Base-by-base conservation (phyloP, 306 rosid species). In the Cicer yamashitae region DNA sequence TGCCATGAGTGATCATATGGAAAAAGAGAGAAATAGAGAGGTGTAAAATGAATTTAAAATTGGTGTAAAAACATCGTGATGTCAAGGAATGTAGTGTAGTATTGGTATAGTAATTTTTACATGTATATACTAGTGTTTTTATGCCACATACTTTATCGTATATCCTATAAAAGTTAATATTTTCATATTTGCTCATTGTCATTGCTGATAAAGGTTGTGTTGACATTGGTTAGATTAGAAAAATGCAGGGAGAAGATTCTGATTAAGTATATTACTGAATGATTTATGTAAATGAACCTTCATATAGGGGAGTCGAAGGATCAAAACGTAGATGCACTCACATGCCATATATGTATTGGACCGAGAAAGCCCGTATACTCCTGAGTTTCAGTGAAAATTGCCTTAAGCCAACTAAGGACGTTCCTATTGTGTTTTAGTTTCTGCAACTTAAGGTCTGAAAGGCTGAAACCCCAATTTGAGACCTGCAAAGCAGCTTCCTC, bases 341-440 rank as follows among this genome's bases (percentile, higher is more conserved):
- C 98, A 86, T 94, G 98, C 97, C 98, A 94, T 86, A 91, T 84
- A 71, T 94, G 98, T 81, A 94, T 89, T 74, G 98, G 98, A 73
- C 98, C 98, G 66, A 90, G 89, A 87, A 94, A 94, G 70, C 98
- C 98, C 0, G 45, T 84, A 70, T 89, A 92, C 73, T 94, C 97
- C 77, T 76, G 81, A 64, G 69, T 86, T 82, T 85, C 91, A 22
- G 61, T 77, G 77, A 94, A 82, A 44, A 94, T 45, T 60, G 88
- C 89, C 84, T 94, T 90, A 10, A 94, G 82, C 96, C 91, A 90
- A 75, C 73, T 82, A 72, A 94, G 75, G 57, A 91, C 7, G 37
- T 88, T 78, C 75, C 84, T 80, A 60, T 77, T 86, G 59, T 40
- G 77, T 74, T 81, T 71, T 78, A 77, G 88, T 89, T 90, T 92